These are phyloP conservation scores for Clarireedia sp. DNA, from an alignment of 2,329 filamentous ascomycete species.

Conservation along the genomic window DNA sequence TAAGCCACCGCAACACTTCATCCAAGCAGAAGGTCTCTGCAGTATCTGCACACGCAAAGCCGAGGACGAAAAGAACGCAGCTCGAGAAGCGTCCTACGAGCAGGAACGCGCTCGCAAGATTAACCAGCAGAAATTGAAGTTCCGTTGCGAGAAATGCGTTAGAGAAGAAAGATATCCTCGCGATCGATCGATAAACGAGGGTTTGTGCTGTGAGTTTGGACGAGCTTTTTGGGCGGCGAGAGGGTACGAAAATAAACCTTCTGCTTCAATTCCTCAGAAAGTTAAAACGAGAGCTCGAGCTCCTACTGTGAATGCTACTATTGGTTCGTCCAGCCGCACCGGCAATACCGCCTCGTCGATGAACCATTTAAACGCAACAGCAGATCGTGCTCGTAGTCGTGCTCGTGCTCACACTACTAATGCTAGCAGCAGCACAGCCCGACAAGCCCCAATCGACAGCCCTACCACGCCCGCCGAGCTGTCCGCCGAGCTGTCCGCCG, in stretches of 20 bases:
- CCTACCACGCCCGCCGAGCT: no score
- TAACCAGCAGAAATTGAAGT: neutral
- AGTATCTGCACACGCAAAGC: neutral
- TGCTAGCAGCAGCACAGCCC: no score
- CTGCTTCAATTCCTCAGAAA: neutral
- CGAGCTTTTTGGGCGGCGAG: constrained; percentile 1
- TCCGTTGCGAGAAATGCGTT: constrained; percentile 9
- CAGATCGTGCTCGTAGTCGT: no score
- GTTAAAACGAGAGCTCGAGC: no score
- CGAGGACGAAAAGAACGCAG: neutral
- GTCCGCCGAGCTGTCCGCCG: no score
- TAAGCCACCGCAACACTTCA: no score
- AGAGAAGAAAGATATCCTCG: neutral
- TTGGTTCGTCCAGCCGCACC: no score
- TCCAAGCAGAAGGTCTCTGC: neutral
- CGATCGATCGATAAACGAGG: constrained; percentile 5
- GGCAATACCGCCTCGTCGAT: no score
- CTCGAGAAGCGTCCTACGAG: neutral
- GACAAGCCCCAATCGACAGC: no score
- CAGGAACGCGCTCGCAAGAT: neutral
- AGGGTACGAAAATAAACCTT: neutral
- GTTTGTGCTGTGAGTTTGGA: constrained; percentile 16
- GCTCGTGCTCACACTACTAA: no score
- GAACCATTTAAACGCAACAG: no score
- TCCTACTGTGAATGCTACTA: no score